Base-by-base conservation (phyloP, 1,284 basidiomycete genomes). In the Cutaneotrichosporon sp. region DNA sequence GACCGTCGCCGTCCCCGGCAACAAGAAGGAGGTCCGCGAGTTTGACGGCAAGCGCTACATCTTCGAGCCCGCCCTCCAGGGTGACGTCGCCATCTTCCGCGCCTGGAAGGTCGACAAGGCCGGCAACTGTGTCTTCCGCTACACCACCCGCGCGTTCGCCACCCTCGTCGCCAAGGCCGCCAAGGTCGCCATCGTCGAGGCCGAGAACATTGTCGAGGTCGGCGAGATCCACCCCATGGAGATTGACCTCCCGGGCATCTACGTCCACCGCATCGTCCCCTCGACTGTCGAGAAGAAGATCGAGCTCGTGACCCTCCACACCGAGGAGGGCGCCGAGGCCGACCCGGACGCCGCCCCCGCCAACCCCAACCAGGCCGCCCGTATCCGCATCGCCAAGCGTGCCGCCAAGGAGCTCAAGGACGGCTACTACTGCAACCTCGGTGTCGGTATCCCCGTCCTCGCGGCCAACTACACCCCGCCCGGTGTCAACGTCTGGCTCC, bases 81-180 rank as follows among this genome's bases (percentile, higher is more conserved):
- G 90, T 29, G 92, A 94, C 77, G 87, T 92, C 58, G 95, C 94
- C 25, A 89, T 98, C 75, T 82, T 99, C 51, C 85, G 89, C 62
- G 95, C 93, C 8, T 97, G 93, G 93, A 97, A 97, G 81, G 95
- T 88, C 14, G 95, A 98, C 75, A 91, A 93, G 76, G 85, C 87
- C 46, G 91, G 90, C 2, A 92, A 93, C 77, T 89, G 87, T 72
- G 87, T 92, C 45, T 93, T 93, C 83, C 84, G 89, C 66, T 95
- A 92, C 77, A 86, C 92, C 8, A 88, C 92, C 46, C 88, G 94
- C 73, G 95, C 97, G 76, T 97, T 95, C 80, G 89, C 84, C 67
- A 84, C 87, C 2, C 87, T 87, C 16, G 94, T 95, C 87, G 94
- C 90, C 4, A 87, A 89, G 75, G 92, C 92, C 59, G 92, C 94